Conservation (phyloP, 2,329 filamentous ascomycete genomes). For the Scolecobasidium constrictum region DNA sequence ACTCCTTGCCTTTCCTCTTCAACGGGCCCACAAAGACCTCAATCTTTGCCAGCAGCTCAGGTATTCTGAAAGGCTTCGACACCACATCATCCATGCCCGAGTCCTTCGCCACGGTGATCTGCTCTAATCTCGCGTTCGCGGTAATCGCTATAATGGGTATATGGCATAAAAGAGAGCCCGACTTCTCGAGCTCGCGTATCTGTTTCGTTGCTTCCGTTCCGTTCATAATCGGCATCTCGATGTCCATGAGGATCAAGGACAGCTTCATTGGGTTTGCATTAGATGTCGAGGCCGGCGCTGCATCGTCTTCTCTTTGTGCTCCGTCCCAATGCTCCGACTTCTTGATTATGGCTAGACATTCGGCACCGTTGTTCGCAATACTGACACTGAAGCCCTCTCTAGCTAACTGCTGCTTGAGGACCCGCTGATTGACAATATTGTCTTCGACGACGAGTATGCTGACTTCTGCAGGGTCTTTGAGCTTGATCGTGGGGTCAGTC, state of each 20-base stretch:
- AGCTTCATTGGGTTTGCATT: background rate
- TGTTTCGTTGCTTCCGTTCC: constrained; percentile 5
- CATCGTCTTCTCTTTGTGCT: background rate
- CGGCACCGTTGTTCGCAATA: constrained; percentile 23
- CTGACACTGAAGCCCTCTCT: constrained; percentile 20
- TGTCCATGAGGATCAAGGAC: constrained; percentile 9
- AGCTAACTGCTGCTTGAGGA: constrained; percentile 21
- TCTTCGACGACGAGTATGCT: constrained; percentile 20
- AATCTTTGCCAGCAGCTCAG: constrained; percentile 21
- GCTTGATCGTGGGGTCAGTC: background rate
- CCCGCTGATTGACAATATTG: constrained; percentile 25
- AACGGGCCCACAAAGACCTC: constrained; percentile 7
- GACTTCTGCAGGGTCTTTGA: background rate
- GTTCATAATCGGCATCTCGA: constrained; percentile 10
- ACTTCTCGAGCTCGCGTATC: constrained; percentile 1
- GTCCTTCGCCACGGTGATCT: constrained; percentile 5
- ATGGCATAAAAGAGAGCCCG: background rate
- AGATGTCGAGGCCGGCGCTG: background rate
- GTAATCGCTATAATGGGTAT: constrained; percentile 10
- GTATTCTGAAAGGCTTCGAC: constrained; percentile 23
- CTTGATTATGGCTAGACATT: constrained; percentile 15
- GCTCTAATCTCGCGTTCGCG: constrained; percentile 9
- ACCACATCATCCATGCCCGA: constrained; percentile 13
- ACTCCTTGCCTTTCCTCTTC: too few species aligned
- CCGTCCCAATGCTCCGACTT: constrained; percentile 6